phyloP scores from a whole-genome alignment of 2,329 filamentous ascomycete genomes.

The Colletotrichum sp. region DNA sequence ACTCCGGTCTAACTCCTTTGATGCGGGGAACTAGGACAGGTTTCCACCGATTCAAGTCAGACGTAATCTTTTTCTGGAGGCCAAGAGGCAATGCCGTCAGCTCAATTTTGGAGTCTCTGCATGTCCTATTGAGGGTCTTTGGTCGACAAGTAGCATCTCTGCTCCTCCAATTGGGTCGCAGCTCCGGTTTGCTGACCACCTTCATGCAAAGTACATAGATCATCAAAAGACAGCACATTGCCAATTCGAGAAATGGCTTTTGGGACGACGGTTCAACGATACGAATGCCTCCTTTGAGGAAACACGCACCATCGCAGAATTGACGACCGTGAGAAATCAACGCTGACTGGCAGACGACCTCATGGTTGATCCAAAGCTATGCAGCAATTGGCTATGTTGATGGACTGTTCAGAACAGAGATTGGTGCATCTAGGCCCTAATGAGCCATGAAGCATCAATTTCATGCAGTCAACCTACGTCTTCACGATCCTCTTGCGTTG shows the following conservation, averaged over 20 bases:
- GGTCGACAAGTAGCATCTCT: not conserved
- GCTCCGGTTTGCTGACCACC: not conserved
- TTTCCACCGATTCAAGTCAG: not conserved
- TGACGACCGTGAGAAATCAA: not conserved
- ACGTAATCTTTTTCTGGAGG: too few relatives aligned
- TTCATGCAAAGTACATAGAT: not conserved
- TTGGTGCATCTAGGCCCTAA: not conserved
- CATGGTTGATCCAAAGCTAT: not conserved
- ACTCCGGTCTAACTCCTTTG: accelerated
- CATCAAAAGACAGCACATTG: not conserved
- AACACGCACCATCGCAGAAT: not conserved
- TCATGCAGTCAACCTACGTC: not conserved
- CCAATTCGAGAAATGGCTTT: not conserved
- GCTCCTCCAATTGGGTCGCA: not conserved
- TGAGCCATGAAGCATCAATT: not conserved
- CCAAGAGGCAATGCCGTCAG: not conserved
- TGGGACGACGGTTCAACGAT: not conserved
- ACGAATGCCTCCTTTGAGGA: not conserved
- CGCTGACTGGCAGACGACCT: not conserved
- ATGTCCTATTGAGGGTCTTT: not conserved
- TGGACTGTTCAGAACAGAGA: not conserved
- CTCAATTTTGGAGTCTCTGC: not conserved
- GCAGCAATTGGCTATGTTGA: not conserved
- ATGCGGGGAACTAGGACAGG: accelerated
- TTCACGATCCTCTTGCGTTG: not conserved